Base-by-base conservation (phyloP, 345 rosid genomes). In the Gossypium mustelinum region DNA sequence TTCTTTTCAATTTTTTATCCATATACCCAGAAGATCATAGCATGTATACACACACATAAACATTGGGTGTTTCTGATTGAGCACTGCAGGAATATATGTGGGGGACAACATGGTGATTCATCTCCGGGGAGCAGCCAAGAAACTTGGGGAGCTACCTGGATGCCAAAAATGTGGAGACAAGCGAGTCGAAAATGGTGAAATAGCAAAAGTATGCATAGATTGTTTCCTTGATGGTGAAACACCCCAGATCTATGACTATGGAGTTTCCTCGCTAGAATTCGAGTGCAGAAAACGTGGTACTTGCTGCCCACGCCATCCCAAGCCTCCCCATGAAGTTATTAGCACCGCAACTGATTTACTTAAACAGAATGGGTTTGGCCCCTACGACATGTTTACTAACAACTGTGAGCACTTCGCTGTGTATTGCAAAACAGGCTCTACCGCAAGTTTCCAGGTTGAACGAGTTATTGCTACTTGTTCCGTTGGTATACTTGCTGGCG, bases 241-340 rank as follows among this genome's bases (percentile, higher is more conserved):
- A 1, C 9, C 5, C n/a, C 8, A 1, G 27, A 5, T 64, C 2
- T 43, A 3, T 10, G 51, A 18, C 1, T 43, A 64, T 17, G 69
- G 51, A 9, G 61, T 57, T 11, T 0, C 14, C 4, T 0, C 0
- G 2, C 0, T 0, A 2, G 11, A 47, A 1, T 58, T 9, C 29
- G 0, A 0, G 0, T 0, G 0, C 0, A 24, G 39, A 4, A 1
- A 1, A 59, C 2, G 63, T 12, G 98, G 98, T 43, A 94, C 98
- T 0, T 94, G 98, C 85, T 85, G 93, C 11, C 88, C 86, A 0
- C 92, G 89, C 47, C 2, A 80, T 47, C 81, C 92, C 68, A 95
- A 94, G 22, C 22, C 58, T 17, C 22, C 22, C 20, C 58, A 7
- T 1, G 58, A 54, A 54, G 58, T 54, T 20, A 9, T 54, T 1